Base-by-base conservation (phyloP, 1,284 basidiomycete species). In the Apiotrichum akiyoshidainum region DNA sequence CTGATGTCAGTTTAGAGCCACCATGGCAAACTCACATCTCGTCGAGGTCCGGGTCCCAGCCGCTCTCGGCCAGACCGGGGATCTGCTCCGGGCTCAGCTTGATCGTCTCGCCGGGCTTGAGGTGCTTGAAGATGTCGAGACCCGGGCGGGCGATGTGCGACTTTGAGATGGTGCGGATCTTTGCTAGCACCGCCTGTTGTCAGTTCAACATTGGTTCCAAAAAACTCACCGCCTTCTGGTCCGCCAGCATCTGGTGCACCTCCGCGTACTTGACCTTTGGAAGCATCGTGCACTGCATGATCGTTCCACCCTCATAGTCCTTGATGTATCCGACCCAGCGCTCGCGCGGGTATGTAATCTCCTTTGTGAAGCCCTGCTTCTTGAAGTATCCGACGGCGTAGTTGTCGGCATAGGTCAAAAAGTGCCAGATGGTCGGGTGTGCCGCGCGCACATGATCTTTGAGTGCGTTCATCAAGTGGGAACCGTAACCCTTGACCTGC, bases 321-420 rank as follows among this genome's bases (percentile, higher is more conserved):
- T 99, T 99, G 85, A 99, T 99, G 77, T 99, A 99, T 1, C 95
- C 96, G 1, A 95, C 94, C 96, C 96, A 99, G 5, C 89, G 83
- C 2, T 90, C 87, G 42, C 94, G 85, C 59, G 90, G 88, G 19
- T 96, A 84, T 0, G 87, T 89, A 66, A 99, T 96, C 65, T 99
- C 94, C 77, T 98, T 99, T 1, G 92, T 91, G 79, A 99, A 99
- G 0, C 95, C 94, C 69, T 98, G 95, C 77, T 99, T 99, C 75
- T 94, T 93, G 81, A 99, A 99, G 79, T 97, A 99, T 8, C 96
- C 96, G 53, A 99, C 94, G 11, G 95, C 94, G 75, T 93, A 99
- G 76, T 99, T 99, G 79, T 99, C 96, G 45, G 96, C 96, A 73
- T 99, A 99, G 2, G 96, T 98, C 35, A 99, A 82, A 77, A 98